Base-by-base conservation (phyloP, 148 eudicot genomes). In the Fagopyrum esculentum region DNA sequence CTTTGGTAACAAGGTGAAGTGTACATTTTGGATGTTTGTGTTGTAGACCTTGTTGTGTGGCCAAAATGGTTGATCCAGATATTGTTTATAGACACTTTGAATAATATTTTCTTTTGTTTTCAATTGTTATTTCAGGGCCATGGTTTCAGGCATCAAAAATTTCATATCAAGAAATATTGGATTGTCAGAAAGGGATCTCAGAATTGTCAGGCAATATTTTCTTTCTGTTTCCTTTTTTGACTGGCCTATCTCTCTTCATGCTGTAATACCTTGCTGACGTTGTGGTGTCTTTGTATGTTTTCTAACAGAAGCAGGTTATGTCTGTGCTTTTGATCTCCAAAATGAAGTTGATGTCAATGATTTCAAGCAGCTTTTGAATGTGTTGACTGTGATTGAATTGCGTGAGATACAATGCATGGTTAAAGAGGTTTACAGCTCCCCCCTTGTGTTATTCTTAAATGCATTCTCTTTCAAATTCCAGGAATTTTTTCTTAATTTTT, bases 71-170 rank as follows among this genome's bases (percentile, higher is more conserved):
- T 49, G 52, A 49, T 64, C 45, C 45, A 35, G 45, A 64, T 64
- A 45, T 64, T 64, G 69, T 30, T 64, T 64, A 64, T 8, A 30
- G 45, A 4, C 11, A n/a, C n/a, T 64, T 35, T 35, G 45, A 12
- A 63, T 64, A 22, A 3, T 66, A 5, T 40, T 35, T 30, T 11
- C 45, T 45, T 9, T 47, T 70, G 46, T 57, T 26, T 72, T 71
- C 46, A 17, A 61, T 40, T 71, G 40, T 47, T 11, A 19, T 47
- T 74, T 64, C 88, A 93, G 98, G 98, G 69, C 98, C 98, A 75
- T 93, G 97, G 97, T 93, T 93, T 80, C 97, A 93, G 76, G 74
- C 82, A 75, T 85, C 91, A 76, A 88, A 71, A 76, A 76, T 94
- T 72, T 85, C 86, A 70, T 94, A 94, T 77, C 77, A 86, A 12